A percentile compares a stretch with the other conserved stretches of the same genome.
Evolutionary conservation across 225 moss, liverwort and hornwort species (phyloP).

Genomic region (Bryum argenteum): DNA sequence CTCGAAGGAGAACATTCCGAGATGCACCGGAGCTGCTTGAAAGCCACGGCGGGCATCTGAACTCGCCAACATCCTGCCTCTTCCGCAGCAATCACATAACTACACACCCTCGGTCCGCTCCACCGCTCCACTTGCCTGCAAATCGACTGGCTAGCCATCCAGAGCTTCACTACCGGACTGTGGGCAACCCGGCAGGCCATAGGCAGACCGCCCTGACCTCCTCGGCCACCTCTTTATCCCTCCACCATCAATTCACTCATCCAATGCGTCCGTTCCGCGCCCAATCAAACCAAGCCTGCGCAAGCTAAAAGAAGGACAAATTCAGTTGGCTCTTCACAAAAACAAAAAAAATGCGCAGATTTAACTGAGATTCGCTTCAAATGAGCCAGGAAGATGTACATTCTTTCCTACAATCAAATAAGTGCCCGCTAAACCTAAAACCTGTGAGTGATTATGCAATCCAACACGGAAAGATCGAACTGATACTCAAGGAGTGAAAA

Average conservation of each 20-base stretch:
- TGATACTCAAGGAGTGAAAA: too few species aligned
- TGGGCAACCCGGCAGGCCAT: conserved; percentile 59
- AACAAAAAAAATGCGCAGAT: too few species aligned
- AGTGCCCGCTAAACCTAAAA: too few species aligned
- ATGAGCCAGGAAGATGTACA: too few species aligned
- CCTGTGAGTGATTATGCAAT: too few species aligned
- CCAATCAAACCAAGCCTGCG: background rate
- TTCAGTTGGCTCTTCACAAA: too few species aligned
- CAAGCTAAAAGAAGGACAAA: too few species aligned
- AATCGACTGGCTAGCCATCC: conserved; percentile 51
- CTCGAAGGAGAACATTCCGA: conserved; percentile 13
- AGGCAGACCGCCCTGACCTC: conserved; percentile 33
- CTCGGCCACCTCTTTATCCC: conserved; percentile 4
- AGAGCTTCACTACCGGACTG: conserved; percentile 44
- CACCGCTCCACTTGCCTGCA: conserved; percentile 52
- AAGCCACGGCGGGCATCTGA: conserved; percentile 10
- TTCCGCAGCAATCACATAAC: conserved; percentile 20
- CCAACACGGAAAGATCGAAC: too few species aligned
- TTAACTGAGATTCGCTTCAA: too few species aligned
- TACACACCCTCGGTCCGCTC: conserved; percentile 28
- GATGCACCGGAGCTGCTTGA: conserved; percentile 15
- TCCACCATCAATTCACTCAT: background rate
- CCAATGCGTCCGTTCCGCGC: background rate
- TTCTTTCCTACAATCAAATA: too few species aligned
- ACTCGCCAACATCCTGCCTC: conserved; percentile 18